Evolutionary conservation across 2,329 filamentous ascomycete species (phyloP), one percentile per base, ranked within the genome.

Genomic region (Fusarium musae): DNA sequence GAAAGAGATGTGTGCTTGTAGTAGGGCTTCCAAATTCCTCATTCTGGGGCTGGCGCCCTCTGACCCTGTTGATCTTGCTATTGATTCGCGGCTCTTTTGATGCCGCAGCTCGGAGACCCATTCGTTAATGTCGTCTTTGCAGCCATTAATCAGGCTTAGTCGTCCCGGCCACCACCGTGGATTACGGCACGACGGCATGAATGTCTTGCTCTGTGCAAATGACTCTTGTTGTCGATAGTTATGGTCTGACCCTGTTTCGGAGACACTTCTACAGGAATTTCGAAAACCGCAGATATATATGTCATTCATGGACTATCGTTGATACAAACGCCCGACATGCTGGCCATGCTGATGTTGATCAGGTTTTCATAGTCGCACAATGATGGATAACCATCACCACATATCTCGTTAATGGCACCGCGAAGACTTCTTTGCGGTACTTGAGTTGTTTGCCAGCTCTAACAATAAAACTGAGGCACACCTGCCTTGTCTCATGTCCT

Each of bases 401-500:
- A 84, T 15, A 93, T 88, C 19, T 83, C 82, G 78, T 94, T 91
- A 32, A 96, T 82, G 69, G 95, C 93, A 49, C 85, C 83, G 75
- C 96, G 93, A 7, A 96, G 82, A 11, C 85, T 85, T 30, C 88
- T 86, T 78, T 96, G 93, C 2, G 87, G 87, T 3, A 84, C 81
- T 10, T 10, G 89, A 89, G 75, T 91, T 87, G 75, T 90, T 87
- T 19, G 93, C 93, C 10, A 96, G 87, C 74, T 90, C 87, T 40
- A 94, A 79, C 8, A 95, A 5, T 90, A 86, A 79, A 93, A 95
- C 82, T 95, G 92, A 43, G 95, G 85, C 8, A 89, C 88, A 80
- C 93, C 94, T 53, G 93, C 93, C 4, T 93, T 3, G 93, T 95
- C 81, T 96, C 93, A 81, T 96, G 93, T 17, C 93, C 93, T 1